These are phyloP conservation scores for Coemansia sp. DNA, from an alignment of 192 early-diverging fungal species.

Conservation along the genomic window DNA sequence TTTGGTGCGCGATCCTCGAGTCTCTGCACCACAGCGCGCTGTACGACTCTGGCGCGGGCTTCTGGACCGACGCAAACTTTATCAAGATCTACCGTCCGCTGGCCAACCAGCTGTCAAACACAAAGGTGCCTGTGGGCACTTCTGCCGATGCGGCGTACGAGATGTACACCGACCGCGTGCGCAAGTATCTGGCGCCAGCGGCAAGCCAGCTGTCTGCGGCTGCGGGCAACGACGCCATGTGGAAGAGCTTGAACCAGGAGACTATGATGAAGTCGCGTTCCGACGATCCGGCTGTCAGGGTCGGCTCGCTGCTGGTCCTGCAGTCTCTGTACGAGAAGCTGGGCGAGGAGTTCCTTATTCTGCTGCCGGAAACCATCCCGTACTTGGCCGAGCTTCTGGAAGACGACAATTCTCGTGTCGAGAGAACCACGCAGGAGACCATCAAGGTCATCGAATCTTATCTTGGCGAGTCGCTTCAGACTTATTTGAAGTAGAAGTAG, in stretches of 20 bases:
- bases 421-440: conserved; percentile 75
- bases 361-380: conserved; percentile 93
- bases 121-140: conserved; percentile 21
- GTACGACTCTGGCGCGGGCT: conserved; percentile 61
- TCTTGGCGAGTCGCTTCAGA: conserved; percentile 85
- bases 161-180: conserved; percentile 56
- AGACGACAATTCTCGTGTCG: conserved; percentile 83
- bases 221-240: conserved; percentile 70
- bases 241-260: conserved; percentile 85
- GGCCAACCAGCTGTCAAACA: conserved; percentile 71
- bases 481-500: conserved; percentile 79
- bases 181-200: conserved; percentile 67
- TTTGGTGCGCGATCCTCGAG: conserved; percentile 72
- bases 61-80: conserved; percentile 73
- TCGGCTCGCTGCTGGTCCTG: conserved; percentile 66
- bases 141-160: conserved; percentile 17
- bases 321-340: conserved; percentile 80
- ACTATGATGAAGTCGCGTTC: conserved; percentile 76
- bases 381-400: conserved; percentile 94
- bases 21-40: conserved; percentile 65
- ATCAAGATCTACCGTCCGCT: conserved; percentile 70
- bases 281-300: conserved; percentile 64
- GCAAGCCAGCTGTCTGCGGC: conserved; percentile 78
- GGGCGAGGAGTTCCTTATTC: conserved; percentile 90
- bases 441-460: conserved; percentile 82